Evolutionary conservation across 2,329 filamentous ascomycete species (phyloP).

Genomic region (Thermomyces lanuginosus): DNA sequence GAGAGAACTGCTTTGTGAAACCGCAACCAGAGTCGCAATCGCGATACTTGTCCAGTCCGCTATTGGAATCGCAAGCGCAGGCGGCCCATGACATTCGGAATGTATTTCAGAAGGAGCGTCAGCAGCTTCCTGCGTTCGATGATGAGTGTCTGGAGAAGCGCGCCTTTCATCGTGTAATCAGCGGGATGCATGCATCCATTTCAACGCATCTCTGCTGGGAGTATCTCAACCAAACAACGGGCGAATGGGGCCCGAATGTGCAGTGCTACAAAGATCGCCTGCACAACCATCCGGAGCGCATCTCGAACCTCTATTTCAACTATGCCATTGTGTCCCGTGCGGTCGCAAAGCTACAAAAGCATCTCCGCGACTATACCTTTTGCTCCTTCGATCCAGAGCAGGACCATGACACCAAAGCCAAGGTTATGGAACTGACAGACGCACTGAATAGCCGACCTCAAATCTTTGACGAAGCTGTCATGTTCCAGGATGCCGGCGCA

Average conservation of each 20-base stretch:
- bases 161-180: constrained; percentile 92
- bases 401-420: constrained; percentile 62
- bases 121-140: constrained; percentile 49
- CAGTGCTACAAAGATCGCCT: constrained; percentile 79
- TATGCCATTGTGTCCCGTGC: constrained; percentile 89
- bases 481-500: constrained; percentile 59
- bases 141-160: constrained; percentile 95
- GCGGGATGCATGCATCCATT: constrained; percentile 96
- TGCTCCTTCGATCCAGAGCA: constrained; percentile 72
- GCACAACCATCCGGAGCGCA: constrained; percentile 69
- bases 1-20: constrained; percentile 82
- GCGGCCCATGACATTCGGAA: constrained; percentile 46
- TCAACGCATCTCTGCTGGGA: constrained; percentile 93
- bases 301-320: constrained; percentile 98
- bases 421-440: constrained; percentile 60
- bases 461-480: constrained; percentile 87
- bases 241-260: constrained; percentile 80
- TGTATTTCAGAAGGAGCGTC: constrained; percentile 35
- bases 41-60: no score
- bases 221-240: constrained; percentile 87
- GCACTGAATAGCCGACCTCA: constrained; percentile 49
- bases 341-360: constrained; percentile 72
- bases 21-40: constrained; percentile 16
- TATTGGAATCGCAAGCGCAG: constrained; percentile 28
- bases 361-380: constrained; percentile 73